phyloP scores from a whole-genome alignment of 2,329 filamentous ascomycete species.

The Pleoardoris graminearum region DNA sequence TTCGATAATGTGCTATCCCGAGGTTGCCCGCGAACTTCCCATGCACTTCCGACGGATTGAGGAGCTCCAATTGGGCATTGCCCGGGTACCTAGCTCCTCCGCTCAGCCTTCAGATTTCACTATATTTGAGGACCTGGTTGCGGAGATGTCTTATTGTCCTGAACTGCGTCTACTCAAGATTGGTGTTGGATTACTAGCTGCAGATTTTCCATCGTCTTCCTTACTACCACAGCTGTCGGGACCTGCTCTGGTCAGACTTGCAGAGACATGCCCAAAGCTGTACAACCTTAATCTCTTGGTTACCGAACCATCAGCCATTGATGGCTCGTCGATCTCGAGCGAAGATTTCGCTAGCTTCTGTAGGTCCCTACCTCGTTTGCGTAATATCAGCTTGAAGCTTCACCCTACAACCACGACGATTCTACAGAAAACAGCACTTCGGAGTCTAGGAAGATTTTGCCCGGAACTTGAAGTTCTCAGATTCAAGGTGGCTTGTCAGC shows the following conservation, averaged over 20 bases:
- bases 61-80: slow-evolving; percentile 35
- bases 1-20: slow-evolving; percentile 38
- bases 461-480: slow-evolving; percentile 30
- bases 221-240: slow-evolving; percentile 29
- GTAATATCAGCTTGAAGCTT: slow-evolving; percentile 30
- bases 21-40: slow-evolving; percentile 34
- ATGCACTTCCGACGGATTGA: slow-evolving; percentile 27
- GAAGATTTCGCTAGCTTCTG: slow-evolving; percentile 36
- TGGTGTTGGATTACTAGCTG: slow-evolving; percentile 28
- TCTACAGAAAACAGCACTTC: slow-evolving; percentile 30
- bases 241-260: slow-evolving; percentile 23
- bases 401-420: slow-evolving; percentile 29
- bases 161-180: slow-evolving; percentile 29
- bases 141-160: slow-evolving; percentile 20
- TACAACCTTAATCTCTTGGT: slow-evolving; percentile 32
- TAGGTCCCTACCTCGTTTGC: slow-evolving; percentile 24
- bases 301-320: slow-evolving; percentile 31
- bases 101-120: slow-evolving; percentile 20
- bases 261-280: slow-evolving; percentile 26
- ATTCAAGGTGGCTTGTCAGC: slow-evolving; percentile 29
- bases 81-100: slow-evolving; percentile 25
- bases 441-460: slow-evolving; percentile 33
- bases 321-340: slow-evolving; percentile 32
- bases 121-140: slow-evolving; percentile 28
- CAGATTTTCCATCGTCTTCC: slow-evolving; percentile 28